Conservation (phyloP, 352 stramenopile genomes). For the Pythium biforme region DNA sequence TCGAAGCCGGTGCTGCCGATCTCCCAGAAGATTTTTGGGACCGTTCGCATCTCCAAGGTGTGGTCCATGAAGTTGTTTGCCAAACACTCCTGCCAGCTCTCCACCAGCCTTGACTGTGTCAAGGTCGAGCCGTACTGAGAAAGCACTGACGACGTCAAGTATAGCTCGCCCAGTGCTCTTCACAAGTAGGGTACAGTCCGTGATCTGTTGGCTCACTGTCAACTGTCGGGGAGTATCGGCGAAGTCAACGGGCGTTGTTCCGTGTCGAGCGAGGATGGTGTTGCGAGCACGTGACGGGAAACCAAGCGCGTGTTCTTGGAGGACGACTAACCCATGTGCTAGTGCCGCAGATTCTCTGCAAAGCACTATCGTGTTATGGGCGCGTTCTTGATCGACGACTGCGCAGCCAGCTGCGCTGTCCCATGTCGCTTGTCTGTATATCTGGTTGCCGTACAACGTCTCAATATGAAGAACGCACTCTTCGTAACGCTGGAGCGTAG, state of each 20-base stretch:
- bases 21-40: constrained; percentile 1
- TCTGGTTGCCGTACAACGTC: not conserved
- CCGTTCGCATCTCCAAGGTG: not conserved
- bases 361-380: constrained; percentile 8
- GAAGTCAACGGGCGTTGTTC: no score
- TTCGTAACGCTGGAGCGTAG: constrained; percentile 1
- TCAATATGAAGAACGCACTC: constrained; percentile 1
- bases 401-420: constrained; percentile 9
- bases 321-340: not conserved
- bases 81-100: constrained; percentile 2
- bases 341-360: not conserved
- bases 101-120: not conserved
- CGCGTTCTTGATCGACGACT: constrained; percentile 4
- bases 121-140: not conserved
- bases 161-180: not conserved
- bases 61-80: constrained; percentile 8
- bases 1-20: not conserved
- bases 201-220: not conserved
- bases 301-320: not conserved
- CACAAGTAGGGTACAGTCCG: not conserved
- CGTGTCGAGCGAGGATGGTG: not conserved
- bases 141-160: not conserved
- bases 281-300: not conserved
- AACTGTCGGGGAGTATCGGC: no score
- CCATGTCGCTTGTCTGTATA: constrained; percentile 12